Conservation (phyloP, 73 alveolate genomes). For the Tetrahymena elliotti region DNA sequence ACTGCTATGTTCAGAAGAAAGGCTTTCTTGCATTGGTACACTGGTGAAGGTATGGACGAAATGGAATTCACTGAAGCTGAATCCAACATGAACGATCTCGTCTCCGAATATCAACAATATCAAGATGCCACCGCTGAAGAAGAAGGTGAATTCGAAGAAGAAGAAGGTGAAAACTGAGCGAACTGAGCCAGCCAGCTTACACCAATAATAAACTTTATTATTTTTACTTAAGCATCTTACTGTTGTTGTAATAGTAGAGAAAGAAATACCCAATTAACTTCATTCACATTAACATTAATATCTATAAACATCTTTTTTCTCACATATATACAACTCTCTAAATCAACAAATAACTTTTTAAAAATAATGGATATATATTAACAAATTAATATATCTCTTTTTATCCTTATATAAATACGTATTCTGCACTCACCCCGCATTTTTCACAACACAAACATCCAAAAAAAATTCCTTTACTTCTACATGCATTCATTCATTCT, state of each 20-base stretch:
- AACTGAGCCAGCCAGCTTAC: neutral
- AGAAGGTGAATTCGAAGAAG: constrained; percentile 57
- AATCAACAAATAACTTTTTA: neutral
- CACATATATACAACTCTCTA: neutral
- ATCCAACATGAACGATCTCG: constrained; percentile 94
- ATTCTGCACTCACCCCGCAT: constrained; percentile 1
- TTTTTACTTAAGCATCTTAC: neutral
- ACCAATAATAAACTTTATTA: neutral
- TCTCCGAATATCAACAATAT: constrained; percentile 89
- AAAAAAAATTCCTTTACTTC: neutral
- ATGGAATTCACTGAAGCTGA: constrained; percentile 94
- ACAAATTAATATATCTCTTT: neutral
- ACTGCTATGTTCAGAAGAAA: constrained; percentile 96
- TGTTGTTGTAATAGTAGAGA: neutral
- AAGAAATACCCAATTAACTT: neutral
- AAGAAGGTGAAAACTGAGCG: constrained; percentile 18
- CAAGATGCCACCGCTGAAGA: constrained; percentile 97
- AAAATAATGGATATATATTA: neutral
- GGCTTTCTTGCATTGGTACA: constrained; percentile 97
- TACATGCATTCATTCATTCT: neutral
- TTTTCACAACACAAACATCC: neutral
- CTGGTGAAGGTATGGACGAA: constrained; percentile 95
- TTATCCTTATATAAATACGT: neutral
- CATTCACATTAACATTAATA: neutral
- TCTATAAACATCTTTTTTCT: neutral